These are phyloP conservation scores for Microthlaspi erraticum DNA, from an alignment of 345 rosid species.

Conservation along the genomic window DNA sequence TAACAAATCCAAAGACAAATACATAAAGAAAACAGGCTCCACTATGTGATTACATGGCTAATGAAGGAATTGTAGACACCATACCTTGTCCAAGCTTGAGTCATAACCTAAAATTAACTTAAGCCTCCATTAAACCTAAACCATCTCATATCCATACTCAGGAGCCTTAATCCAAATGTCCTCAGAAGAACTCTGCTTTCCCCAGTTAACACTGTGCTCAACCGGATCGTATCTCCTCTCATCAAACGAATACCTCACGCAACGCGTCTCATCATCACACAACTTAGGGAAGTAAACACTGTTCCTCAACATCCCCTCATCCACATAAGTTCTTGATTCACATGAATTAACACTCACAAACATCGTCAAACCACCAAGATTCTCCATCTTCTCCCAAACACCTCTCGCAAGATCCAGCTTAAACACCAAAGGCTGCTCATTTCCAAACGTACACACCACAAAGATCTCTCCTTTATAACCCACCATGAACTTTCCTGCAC, in stretches of 20 bases:
- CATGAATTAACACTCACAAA: constrained; percentile 34
- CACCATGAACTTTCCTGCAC: constrained; percentile 27
- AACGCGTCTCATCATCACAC: constrained; percentile 2
- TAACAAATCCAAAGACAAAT: too few species aligned
- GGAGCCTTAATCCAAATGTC: constrained; percentile 39
- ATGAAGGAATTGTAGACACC: too few species aligned
- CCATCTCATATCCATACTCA: constrained; percentile 1
- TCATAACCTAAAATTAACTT: too few species aligned
- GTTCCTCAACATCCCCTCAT: constrained; percentile 22
- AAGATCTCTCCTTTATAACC: constrained; percentile 27
- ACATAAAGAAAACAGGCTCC: too few species aligned
- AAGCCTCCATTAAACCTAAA: not conserved
- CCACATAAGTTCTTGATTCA: constrained; percentile 37
- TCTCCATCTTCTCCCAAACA: constrained; percentile 32
- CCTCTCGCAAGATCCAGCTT: constrained; percentile 20
- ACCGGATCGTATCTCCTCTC: constrained; percentile 13
- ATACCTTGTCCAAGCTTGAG: too few species aligned
- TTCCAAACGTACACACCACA: constrained; percentile 24
- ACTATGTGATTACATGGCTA: too few species aligned
- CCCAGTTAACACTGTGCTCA: constrained; percentile 23
- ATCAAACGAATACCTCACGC: constrained; percentile 29
- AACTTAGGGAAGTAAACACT: constrained; percentile 33
- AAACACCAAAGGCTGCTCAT: constrained; percentile 32
- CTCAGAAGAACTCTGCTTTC: constrained; percentile 14
- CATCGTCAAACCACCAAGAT: constrained; percentile 26